Percentiles rank a stretch among this genome's conserved stretches.
Conservation (phyloP, 805 yeast species). For the Starmerella apicola region DNA sequence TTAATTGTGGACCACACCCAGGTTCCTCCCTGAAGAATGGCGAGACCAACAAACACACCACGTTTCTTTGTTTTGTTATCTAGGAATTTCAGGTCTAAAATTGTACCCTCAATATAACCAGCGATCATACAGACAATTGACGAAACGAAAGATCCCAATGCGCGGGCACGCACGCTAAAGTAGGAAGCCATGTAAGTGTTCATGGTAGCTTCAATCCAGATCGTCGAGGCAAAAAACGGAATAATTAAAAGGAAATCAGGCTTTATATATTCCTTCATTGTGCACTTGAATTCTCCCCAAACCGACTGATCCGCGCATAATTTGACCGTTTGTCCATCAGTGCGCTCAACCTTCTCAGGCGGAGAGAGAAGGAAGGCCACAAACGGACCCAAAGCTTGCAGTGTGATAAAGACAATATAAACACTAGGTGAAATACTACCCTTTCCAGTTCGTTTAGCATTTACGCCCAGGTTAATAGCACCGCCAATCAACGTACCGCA, state of each 20-base stretch:
- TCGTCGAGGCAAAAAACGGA: slow-evolving; percentile 15
- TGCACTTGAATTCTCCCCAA: slow-evolving; percentile 4
- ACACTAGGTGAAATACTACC: slow-evolving; percentile 15
- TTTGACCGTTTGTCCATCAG: slow-evolving; percentile 22
- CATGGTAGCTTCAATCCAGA: slow-evolving; percentile 13
- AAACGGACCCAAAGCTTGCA: slow-evolving; percentile 19
- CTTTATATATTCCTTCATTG: slow-evolving; percentile 7
- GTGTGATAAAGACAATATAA: slow-evolving; percentile 16
- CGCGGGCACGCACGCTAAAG: slow-evolving; percentile 43
- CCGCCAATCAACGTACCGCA: slow-evolving; percentile 21
- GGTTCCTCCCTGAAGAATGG: slow-evolving; percentile 34
- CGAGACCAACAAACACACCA: slow-evolving; percentile 34
- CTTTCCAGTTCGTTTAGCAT: slow-evolving; percentile 2
- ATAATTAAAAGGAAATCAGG: slow-evolving; percentile 10
- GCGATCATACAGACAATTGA: slow-evolving; percentile 43
- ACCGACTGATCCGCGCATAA: slow-evolving; percentile 2
- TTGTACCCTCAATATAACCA: slow-evolving; percentile 28
- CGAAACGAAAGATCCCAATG: slow-evolving; percentile 39
- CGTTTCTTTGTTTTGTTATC: slow-evolving; percentile 35
- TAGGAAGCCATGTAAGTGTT: slow-evolving; percentile 25
- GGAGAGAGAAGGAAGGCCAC: slow-evolving; percentile 18
- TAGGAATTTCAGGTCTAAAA: slow-evolving; percentile 35
- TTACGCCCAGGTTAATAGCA: slow-evolving; percentile 20
- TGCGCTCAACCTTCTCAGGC: slow-evolving; percentile 22
- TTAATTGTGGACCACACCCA: slow-evolving; percentile 21